phyloP scores from a whole-genome alignment of 2,329 filamentous ascomycete species.

The Penicillium sp. region DNA sequence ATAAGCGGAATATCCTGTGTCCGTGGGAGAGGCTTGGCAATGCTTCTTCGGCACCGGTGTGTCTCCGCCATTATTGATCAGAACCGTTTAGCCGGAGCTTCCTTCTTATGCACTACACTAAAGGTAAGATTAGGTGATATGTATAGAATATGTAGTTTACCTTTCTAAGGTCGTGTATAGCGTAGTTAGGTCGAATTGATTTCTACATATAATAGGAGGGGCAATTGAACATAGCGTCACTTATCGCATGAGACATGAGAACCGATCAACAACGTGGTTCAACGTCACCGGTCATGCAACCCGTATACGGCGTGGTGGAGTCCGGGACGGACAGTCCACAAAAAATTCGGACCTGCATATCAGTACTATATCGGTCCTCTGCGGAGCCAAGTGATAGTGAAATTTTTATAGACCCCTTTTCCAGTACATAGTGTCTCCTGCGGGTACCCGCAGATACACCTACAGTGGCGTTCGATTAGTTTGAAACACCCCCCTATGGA shows the following conservation, averaged over 20 bases:
- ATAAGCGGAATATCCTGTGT: not conserved
- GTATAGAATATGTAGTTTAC: too few species aligned
- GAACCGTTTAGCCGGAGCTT: not conserved
- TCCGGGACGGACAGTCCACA: not conserved
- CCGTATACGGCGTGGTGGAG: not conserved
- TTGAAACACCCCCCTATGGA: too few species aligned
- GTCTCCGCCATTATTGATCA: not conserved
- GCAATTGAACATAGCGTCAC: not conserved
- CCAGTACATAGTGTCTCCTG: not conserved
- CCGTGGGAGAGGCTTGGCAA: conserved; percentile 11
- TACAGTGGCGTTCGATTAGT: too few species aligned
- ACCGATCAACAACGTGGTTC: conserved; percentile 1
- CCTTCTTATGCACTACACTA: not conserved
- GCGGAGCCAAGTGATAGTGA: not conserved
- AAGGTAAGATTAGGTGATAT: not conserved
- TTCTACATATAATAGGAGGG: not conserved
- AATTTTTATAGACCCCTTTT: not conserved
- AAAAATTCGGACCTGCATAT: conserved; percentile 1
- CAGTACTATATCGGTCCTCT: not conserved
- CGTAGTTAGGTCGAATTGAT: not conserved
- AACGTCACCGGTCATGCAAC: conserved; percentile 3
- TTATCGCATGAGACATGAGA: not conserved
- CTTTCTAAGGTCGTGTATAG: too few species aligned
- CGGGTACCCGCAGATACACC: not conserved
- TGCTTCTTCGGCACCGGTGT: conserved; percentile 6